Base-by-base conservation (phyloP, 2,329 filamentous ascomycete genomes). In the Colletotrichum neosansevieriae region DNA sequence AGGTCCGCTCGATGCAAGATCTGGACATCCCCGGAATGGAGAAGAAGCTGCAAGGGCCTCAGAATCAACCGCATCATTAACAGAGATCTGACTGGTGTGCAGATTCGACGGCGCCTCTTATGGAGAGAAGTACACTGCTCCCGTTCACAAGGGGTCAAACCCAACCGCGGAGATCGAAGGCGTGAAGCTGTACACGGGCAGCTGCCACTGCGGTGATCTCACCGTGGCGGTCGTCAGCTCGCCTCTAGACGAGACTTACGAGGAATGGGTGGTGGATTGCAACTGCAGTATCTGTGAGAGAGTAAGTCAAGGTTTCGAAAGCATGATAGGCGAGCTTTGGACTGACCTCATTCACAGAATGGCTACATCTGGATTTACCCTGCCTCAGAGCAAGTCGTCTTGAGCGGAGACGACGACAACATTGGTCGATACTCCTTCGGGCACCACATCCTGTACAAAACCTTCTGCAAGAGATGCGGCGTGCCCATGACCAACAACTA, bases 141-240 rank as follows among this genome's bases (percentile, higher is more conserved):
- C 79, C 4, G 71, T 70, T 2, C 84, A 80, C 71, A 79, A 78
- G 1, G 85, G 84, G 6, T 72, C 77, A 3, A 75, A 81, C 40
- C 85, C 84, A 2, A 72, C 75, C 3, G 75, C 69, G 12, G 75
- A 76, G 4, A 70, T 81, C 45, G 79, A 81, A 19, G 76, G 77
- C 40, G 78, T 78, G 44, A 78, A 78, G 72, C 59, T 81, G 10
- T 85, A 86, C 72, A 81, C 81, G 13, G 85, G 85, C 9, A 81
- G 82, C 73, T 88, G 85, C 73, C 85, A 87, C 75, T 88, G 85
- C 73, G 85, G 85, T 32, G 80, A 80, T 19, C 77, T 87, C 24
- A 81, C 76, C 15, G 62, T 85, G 1, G 81, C 83, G 1, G 45
- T 86, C 40, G 79, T 77, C 58, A 77, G 77, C 64, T 80, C 80